These are phyloP conservation scores for Thinopyrum elongatum DNA, from an alignment of 176 grass and related monocot genomes.

Conservation along the genomic window DNA sequence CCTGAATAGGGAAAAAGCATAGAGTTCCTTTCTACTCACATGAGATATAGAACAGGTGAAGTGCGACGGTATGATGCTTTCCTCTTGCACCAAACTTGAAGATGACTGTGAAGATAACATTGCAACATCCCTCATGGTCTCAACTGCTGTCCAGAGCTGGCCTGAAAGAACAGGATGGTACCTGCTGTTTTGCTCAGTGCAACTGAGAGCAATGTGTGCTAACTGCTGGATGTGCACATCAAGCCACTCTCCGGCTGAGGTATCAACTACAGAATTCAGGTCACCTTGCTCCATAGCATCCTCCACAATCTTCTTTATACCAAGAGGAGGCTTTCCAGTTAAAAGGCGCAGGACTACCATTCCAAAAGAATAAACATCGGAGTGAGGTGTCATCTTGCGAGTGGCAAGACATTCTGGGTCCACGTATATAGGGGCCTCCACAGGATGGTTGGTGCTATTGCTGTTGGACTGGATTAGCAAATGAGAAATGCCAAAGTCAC, in stretches of 20 bases:
- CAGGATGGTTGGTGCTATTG: not conserved
- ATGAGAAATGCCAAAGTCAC: not conserved
- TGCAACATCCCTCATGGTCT: slow-evolving; percentile 29
- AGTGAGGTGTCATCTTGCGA: too few species aligned
- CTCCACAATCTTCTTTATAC: slow-evolving; percentile 43
- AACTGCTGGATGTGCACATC: not conserved
- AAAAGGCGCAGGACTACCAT: slow-evolving; percentile 33
- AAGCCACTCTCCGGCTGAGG: slow-evolving; percentile 31
- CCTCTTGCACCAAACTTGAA: not conserved
- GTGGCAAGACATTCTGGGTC: too few species aligned
- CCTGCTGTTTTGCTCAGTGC: slow-evolving; percentile 32
- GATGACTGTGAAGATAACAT: slow-evolving; percentile 14
- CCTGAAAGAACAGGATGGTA: slow-evolving; percentile 32
- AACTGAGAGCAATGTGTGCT: slow-evolving; percentile 33
- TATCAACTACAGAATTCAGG: slow-evolving; percentile 36
- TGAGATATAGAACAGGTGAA: slow-evolving; percentile 36
- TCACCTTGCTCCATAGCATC: slow-evolving; percentile 23
- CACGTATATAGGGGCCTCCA: not conserved
- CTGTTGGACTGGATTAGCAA: not conserved
- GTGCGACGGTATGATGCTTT: not conserved
- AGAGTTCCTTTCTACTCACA: not conserved
- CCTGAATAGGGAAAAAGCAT: not conserved
- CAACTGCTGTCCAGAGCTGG: slow-evolving; percentile 11
- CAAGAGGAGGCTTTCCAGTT: slow-evolving; percentile 27
- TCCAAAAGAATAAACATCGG: too few species aligned